Conservation (phyloP, 768 basidiomycete genomes). For the Podaxis sp. region DNA sequence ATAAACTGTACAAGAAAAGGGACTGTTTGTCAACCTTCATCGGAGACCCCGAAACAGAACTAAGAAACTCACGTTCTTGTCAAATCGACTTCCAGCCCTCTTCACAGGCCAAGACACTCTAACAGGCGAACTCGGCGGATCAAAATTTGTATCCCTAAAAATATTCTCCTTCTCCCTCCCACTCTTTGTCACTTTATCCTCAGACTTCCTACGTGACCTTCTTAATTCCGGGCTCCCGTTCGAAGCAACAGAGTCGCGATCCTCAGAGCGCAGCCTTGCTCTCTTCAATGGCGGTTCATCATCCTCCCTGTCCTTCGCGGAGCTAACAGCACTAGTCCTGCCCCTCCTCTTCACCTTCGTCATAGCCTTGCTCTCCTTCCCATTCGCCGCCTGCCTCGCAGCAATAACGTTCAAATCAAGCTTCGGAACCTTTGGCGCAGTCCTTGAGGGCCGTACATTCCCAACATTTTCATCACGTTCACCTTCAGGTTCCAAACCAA, state of each 20-base stretch:
- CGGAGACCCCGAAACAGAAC: neutral
- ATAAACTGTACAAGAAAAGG: conserved; percentile 23
- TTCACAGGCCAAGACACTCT: conserved; percentile 24
- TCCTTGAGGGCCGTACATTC: neutral
- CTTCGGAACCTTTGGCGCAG: neutral
- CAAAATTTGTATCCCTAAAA: neutral
- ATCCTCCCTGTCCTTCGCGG: neutral
- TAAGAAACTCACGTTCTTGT: conserved; percentile 25
- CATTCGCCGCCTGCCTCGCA: neutral
- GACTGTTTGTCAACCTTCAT: too few relatives aligned
- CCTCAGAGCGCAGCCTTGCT: conserved; percentile 17
- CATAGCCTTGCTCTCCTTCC: conserved; percentile 20
- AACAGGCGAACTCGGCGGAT: neutral
- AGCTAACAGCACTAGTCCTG: conserved; percentile 18
- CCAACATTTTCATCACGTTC: neutral
- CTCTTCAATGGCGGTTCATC: conserved; percentile 29
- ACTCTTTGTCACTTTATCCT: neutral
- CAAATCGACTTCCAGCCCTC: conserved; percentile 22
- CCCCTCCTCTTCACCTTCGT: conserved; percentile 26
- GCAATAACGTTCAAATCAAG: neutral
- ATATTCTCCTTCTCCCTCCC: neutral
- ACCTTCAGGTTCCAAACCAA: neutral
- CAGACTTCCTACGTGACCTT: neutral
- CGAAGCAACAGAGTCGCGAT: conserved; percentile 14
- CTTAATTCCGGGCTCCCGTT: conserved; percentile 2